These are phyloP conservation scores for Leersia perrieri DNA, from an alignment of 176 grass and related monocot genomes.

Conservation along the genomic window DNA sequence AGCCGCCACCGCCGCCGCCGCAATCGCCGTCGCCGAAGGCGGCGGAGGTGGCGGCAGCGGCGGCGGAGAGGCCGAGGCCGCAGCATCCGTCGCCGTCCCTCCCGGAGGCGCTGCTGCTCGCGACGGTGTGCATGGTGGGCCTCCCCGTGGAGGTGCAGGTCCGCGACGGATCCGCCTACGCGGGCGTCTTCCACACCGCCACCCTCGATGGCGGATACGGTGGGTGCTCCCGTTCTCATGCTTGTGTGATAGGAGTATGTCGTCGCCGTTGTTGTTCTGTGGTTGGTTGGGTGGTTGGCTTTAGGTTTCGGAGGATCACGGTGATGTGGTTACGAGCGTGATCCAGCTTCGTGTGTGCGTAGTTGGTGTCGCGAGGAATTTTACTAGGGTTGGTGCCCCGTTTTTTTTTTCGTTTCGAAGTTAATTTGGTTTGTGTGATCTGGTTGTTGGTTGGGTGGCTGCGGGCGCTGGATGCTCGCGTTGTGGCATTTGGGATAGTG, in stretches of 20 bases:
- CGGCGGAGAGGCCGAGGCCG: slow-evolving; percentile 40
- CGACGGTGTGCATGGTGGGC: slow-evolving; percentile 78
- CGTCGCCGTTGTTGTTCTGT: neutral
- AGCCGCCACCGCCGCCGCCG: slow-evolving; percentile 24
- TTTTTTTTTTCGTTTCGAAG: neutral
- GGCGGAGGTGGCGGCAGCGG: too few relatives aligned
- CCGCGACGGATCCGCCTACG: slow-evolving; percentile 91
- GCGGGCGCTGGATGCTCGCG: neutral
- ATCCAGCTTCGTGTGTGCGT: slow-evolving; percentile 26
- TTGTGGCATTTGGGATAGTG: neutral
- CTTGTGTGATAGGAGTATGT: neutral
- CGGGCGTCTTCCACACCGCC: slow-evolving; percentile 94
- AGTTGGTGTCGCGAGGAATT: neutral
- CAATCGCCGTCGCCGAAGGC: too few relatives aligned
- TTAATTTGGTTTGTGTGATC: slow-evolving; percentile 10
- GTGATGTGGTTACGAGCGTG: slow-evolving; percentile 3
- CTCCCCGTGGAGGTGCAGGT: slow-evolving; percentile 82
- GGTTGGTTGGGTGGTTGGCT: too few relatives aligned
- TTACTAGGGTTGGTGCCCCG: neutral
- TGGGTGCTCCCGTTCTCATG: neutral
- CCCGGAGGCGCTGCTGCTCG: slow-evolving; percentile 55
- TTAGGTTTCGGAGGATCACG: slow-evolving; percentile 23
- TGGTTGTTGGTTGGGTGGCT: neutral
- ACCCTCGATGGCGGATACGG: slow-evolving; percentile 61
- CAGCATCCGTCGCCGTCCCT: slow-evolving; percentile 15